phyloP scores from a whole-genome alignment of 352 stramenopile genomes.

The Peronospora tabacina region DNA sequence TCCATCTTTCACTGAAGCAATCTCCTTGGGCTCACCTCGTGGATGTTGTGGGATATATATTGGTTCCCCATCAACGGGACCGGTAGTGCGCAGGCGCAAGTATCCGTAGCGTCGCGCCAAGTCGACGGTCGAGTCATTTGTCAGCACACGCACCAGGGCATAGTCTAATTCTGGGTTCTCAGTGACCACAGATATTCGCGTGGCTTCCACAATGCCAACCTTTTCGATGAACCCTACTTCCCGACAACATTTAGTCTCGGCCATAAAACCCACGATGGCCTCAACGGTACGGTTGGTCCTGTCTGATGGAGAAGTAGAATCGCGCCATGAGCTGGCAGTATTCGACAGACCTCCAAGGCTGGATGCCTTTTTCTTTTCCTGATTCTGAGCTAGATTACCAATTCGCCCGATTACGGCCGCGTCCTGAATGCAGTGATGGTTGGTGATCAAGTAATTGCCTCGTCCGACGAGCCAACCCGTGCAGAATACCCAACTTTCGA shows the following conservation, averaged over 20 bases:
- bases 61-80: conserved; percentile 39
- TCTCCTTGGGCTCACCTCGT: conserved; percentile 49
- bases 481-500: conserved; percentile 35
- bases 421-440: conserved; percentile 54
- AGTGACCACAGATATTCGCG: conserved; percentile 28
- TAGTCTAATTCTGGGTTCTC: conserved; percentile 52
- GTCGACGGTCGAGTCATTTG: conserved; percentile 21
- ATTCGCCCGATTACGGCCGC: conserved; percentile 1
- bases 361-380: conserved; percentile 8
- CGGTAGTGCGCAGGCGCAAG: conserved; percentile 30
- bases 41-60: conserved; percentile 63
- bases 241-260: conserved; percentile 41
- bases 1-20: conserved; percentile 39
- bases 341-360: conserved; percentile 31
- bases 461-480: conserved; percentile 55
- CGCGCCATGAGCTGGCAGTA: conserved; percentile 6
- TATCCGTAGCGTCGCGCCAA: conserved; percentile 44
- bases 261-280: conserved; percentile 48
- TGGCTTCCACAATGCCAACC: conserved; percentile 40
- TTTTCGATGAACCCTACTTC: conserved; percentile 27
- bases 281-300: conserved; percentile 17
- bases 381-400: neutral
- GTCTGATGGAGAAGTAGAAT: conserved; percentile 4
- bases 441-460: conserved; percentile 57
- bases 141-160: conserved; percentile 38